Evolutionary conservation across 306 rosid species (phyloP).

Genomic region (Prunus kanzakura): DNA sequence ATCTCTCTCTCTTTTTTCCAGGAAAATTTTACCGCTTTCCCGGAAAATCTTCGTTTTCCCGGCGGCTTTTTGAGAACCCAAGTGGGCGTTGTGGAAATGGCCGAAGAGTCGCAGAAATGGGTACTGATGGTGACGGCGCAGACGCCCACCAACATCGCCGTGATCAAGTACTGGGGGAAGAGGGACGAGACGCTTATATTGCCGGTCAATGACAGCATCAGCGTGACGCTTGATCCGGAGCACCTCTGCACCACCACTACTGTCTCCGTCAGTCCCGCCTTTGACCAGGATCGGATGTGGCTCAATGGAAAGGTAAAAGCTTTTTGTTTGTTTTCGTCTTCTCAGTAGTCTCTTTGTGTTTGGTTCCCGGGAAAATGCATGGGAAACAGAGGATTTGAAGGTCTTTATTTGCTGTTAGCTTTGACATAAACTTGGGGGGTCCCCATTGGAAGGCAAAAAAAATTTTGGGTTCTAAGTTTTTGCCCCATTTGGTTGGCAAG

Average conservation of each 20-base stretch:
- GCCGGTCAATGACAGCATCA: conserved; percentile 92
- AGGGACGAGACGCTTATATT: conserved; percentile 81
- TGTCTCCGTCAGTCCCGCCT: conserved; percentile 85
- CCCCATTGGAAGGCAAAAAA: neutral
- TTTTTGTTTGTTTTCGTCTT: neutral
- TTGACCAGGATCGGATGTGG: conserved; percentile 91
- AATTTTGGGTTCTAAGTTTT: neutral
- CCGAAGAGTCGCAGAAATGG: conserved; percentile 60
- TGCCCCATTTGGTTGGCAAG: neutral
- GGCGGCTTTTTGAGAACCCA: neutral
- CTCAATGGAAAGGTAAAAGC: conserved; percentile 74
- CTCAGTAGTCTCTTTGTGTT: conserved; percentile 5
- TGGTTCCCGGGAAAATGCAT: neutral
- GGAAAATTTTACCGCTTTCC: neutral
- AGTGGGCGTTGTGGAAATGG: conserved; percentile 22
- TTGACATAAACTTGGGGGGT: neutral
- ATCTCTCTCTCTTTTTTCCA: neutral
- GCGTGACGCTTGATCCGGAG: conserved; percentile 89
- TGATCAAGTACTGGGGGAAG: conserved; percentile 97
- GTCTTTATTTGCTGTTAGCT: neutral
- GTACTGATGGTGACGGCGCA: conserved; percentile 81
- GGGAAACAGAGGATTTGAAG: neutral
- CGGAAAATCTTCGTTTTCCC: neutral
- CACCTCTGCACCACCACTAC: conserved; percentile 96
- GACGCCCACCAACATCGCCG: conserved; percentile 96